These are phyloP conservation scores for Penicillium fuscoglaucum DNA, from an alignment of 2,329 filamentous ascomycete genomes.

Conservation along the genomic window DNA sequence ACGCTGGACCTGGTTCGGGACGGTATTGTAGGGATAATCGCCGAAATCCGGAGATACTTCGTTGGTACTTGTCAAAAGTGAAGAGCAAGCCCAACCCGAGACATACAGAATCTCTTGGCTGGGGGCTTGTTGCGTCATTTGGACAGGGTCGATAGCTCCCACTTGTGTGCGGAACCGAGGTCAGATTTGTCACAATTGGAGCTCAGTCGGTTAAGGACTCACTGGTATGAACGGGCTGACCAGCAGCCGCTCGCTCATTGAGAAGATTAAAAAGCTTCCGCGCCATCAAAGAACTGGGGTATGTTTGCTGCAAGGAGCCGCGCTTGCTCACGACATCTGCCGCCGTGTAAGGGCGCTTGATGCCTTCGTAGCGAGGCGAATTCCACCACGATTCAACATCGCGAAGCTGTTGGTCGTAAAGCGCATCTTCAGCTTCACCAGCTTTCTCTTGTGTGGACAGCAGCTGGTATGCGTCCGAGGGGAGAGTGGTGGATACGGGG, in stretches of 20 bases:
- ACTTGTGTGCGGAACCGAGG: constrained; percentile 59
- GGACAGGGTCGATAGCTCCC: constrained; percentile 97
- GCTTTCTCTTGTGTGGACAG: constrained; percentile 75
- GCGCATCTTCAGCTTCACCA: constrained; percentile 76
- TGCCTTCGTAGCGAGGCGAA: constrained; percentile 78
- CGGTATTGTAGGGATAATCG: constrained; percentile 98
- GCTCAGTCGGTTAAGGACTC: constrained; percentile 23
- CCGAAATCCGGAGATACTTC: constrained; percentile 97
- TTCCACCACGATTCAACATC: constrained; percentile 92
- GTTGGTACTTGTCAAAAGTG: constrained; percentile 87
- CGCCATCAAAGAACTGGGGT: constrained; percentile 92
- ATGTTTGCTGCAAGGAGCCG: constrained; percentile 80
- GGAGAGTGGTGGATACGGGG: constrained; percentile 60
- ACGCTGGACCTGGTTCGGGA: constrained; percentile 95
- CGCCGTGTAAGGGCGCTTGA: constrained; percentile 87
- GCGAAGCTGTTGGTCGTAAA: constrained; percentile 80
- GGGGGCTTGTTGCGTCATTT: constrained; percentile 97
- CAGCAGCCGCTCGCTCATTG: constrained; percentile 71
- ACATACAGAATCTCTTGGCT: constrained; percentile 96
- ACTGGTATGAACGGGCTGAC: constrained; percentile 92
- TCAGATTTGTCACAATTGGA: constrained; percentile 11
- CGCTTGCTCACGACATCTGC: constrained; percentile 92
- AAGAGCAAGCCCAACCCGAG: constrained; percentile 96
- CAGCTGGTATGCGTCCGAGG: constrained; percentile 82
- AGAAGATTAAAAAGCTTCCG: constrained; percentile 90